phyloP scores from a whole-genome alignment of 257 asterid species.

The Eustoma russellianum region DNA sequence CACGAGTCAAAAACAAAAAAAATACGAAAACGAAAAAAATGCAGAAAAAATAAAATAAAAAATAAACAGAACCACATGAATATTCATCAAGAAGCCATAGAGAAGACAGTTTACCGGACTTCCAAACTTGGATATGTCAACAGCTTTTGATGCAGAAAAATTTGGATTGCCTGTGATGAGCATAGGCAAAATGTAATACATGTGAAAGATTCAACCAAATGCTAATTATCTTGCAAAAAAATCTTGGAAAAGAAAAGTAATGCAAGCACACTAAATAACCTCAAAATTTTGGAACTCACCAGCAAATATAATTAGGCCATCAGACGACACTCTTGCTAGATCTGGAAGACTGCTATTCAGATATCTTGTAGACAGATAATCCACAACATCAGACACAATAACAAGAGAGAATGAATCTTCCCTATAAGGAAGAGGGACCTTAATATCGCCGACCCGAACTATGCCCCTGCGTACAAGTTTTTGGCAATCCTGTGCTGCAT shows the following conservation, averaged over 20 bases:
- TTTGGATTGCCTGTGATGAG: slow-evolving; percentile 54
- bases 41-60: too few relatives aligned
- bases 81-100: slow-evolving; percentile 2
- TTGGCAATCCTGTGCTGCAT: slow-evolving; percentile 53
- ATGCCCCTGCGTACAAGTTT: slow-evolving; percentile 52
- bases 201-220: not conserved
- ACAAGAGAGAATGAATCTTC: slow-evolving; percentile 80
- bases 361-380: slow-evolving; percentile 76
- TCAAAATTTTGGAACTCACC: slow-evolving; percentile 25
- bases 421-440: slow-evolving; percentile 77
- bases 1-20: too few relatives aligned
- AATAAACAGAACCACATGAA: too few relatives aligned
- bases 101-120: slow-evolving; percentile 53
- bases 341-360: slow-evolving; percentile 84
- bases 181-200: not conserved
- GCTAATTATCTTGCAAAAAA: not conserved
- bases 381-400: slow-evolving; percentile 75
- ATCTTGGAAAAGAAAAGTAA: too few relatives aligned
- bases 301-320: slow-evolving; percentile 66
- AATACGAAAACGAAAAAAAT: too few relatives aligned
- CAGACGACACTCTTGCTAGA: slow-evolving; percentile 75
- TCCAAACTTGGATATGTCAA: slow-evolving; percentile 81
- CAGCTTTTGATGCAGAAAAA: slow-evolving; percentile 46
- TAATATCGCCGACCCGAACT: slow-evolving; percentile 77
- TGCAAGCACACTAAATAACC: too few relatives aligned